These are phyloP conservation scores for Cryptosporidium canis DNA, from an alignment of 169 alveolate genomes.

Conservation along the genomic window DNA sequence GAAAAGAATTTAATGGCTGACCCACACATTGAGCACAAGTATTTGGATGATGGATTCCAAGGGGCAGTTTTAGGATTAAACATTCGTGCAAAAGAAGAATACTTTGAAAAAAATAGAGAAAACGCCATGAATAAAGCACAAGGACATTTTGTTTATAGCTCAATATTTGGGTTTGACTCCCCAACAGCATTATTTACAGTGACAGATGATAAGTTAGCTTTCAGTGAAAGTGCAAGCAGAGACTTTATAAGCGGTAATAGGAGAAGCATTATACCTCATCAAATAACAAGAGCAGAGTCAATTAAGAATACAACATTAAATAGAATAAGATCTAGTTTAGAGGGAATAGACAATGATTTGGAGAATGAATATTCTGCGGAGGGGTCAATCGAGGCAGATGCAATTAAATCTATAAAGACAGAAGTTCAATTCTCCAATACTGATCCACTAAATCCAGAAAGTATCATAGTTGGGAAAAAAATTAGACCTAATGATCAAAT, in stretches of 20 bases:
- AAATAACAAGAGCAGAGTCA: constrained; percentile 59
- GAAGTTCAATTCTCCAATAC: neutral
- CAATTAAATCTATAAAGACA: neutral
- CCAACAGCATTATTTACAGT: constrained; percentile 43
- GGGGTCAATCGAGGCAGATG: constrained; percentile 15
- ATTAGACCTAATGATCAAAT: constrained; percentile 57
- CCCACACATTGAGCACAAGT: neutral
- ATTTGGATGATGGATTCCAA: neutral
- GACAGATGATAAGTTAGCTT: neutral
- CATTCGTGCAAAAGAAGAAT: constrained; percentile 58
- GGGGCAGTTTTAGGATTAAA: constrained; percentile 39
- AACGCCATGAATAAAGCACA: neutral
- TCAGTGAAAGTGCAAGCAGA: neutral
- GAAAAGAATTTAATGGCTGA: neutral
- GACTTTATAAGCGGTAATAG: neutral
- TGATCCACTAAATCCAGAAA: constrained; percentile 30
- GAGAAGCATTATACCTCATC: constrained; percentile 29
- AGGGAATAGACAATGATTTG: neutral
- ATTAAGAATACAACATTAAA: constrained; percentile 9
- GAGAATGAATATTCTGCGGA: constrained; percentile 30
- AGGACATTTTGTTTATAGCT: constrained; percentile 1
- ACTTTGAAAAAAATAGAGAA: constrained; percentile 26
- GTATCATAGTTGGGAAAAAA: constrained; percentile 15
- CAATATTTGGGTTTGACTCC: constrained; percentile 36
- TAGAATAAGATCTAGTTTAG: constrained; percentile 5